These are phyloP conservation scores for Fonsecaea nubica DNA, from an alignment of 2,329 filamentous ascomycete genomes.

Conservation along the genomic window DNA sequence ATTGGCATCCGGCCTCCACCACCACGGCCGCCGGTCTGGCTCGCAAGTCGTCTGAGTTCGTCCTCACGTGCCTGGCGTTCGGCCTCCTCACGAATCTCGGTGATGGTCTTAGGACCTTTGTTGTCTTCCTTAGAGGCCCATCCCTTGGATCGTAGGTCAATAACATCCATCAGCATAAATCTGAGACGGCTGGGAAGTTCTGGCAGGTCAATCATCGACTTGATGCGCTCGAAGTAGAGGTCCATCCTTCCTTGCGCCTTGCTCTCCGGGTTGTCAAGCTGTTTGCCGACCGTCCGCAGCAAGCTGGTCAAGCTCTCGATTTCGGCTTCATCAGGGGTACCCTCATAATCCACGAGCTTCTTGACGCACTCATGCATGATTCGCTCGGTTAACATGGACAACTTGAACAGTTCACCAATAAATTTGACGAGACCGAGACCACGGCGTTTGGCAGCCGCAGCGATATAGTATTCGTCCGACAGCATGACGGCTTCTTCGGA, in stretches of 20 bases:
- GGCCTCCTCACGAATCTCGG: conserved; percentile 85
- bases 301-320: conserved; percentile 95
- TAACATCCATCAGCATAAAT: conserved; percentile 96
- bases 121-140: conserved; percentile 89
- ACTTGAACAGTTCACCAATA: conserved; percentile 98
- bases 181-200: conserved; percentile 84
- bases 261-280: conserved; percentile 75
- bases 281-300: conserved; percentile 86
- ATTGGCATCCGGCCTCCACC: conserved; percentile 71
- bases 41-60: conserved; percentile 67
- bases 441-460: conserved; percentile 91
- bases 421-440: conserved; percentile 98
- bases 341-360: conserved; percentile 94
- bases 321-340: conserved; percentile 90
- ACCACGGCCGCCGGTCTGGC: conserved; percentile 63
- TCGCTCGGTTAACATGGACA: conserved; percentile 96
- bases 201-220: conserved; percentile 77
- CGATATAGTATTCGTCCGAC: conserved; percentile 95
- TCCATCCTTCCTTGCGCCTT: conserved; percentile 88
- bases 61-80: conserved; percentile 79
- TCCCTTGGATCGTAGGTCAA: conserved; percentile 77
- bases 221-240: conserved; percentile 89
- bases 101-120: conserved; percentile 96
- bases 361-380: conserved; percentile 99
- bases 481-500: conserved; percentile 78